Base-by-base conservation (phyloP, 2,329 filamentous ascomycete genomes). In the Colletotrichum echinochloae region DNA sequence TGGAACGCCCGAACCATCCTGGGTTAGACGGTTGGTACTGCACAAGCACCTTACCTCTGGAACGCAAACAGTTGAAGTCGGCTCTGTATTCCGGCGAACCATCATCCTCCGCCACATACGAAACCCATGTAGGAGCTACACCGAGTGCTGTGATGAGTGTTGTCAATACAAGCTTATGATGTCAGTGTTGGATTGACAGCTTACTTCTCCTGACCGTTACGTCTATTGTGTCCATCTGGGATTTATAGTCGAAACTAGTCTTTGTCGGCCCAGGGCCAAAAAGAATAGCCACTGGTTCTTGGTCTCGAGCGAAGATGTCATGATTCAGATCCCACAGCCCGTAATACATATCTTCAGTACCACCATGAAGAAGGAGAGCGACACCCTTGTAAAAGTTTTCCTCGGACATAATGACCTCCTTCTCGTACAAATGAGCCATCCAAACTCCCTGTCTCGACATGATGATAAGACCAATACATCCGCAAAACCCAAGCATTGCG, bases 21-120 rank as follows among this genome's bases (percentile, higher is more conserved):
- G 2, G 6, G 18, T 54, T 54, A 35, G 51, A 54, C 51, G 51
- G 51, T 30, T 54, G 30, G 28, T 54, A 54, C 30, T 54, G 30
- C 51, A 35, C 51, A 33, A 54, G 51, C 51, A 54, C 51, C 51
- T 54, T 54, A 5, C 51, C 51, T 11, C 30, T 18, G 18, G 51
- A 6, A 5, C 18, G 20, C 33, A 8, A 2, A 9, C 51, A 54
- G 35, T n/a, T 1, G 18, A 35, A 33, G 51, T 54, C 51, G 51
- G 20, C 7, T n/a, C 8, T 35, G 20, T 11, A 14, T 14, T n/a
- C 7, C 16, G 18, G 1, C 0, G 4, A 18, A 54, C 18, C 48
- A 51, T 2, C 14, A 7, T n/a, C 28, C 28, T 4, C 16, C 28
- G 51, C 8, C 51, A 5, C 9, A 18, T 54, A 54, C 7, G 14